A percentile compares a stretch with the other conserved stretches of the same genome.
These are phyloP conservation scores for Aureobasidium sp. DNA, from an alignment of 2,329 filamentous ascomycete species.

Conservation along the genomic window DNA sequence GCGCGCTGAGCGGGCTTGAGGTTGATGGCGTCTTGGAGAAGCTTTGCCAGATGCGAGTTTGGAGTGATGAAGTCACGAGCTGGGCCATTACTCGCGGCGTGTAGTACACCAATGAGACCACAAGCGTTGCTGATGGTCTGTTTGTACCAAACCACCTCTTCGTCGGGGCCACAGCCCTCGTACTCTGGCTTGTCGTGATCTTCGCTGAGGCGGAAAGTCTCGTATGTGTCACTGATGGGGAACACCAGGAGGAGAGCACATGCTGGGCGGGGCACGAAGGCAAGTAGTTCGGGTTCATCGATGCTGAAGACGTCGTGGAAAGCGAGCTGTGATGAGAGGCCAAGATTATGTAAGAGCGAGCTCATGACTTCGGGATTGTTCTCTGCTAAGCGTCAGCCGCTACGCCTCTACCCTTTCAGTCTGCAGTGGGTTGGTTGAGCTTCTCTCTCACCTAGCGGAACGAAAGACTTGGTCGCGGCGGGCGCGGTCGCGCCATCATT, in stretches of 20 bases:
- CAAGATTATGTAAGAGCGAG: conserved; percentile 70
- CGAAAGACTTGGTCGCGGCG: conserved; percentile 12
- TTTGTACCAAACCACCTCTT: conserved; percentile 86
- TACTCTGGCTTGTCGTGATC: conserved; percentile 60
- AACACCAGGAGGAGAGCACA: conserved; percentile 88
- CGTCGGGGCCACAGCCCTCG: conserved; percentile 53
- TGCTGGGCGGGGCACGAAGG: conserved; percentile 80
- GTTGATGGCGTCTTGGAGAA: conserved; percentile 63
- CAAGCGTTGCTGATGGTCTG: conserved; percentile 94
- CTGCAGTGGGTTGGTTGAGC: background rate
- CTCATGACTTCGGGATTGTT: conserved; percentile 88
- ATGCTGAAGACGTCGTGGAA: conserved; percentile 92
- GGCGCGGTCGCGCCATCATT: background rate
- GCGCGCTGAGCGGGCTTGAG: conserved; percentile 60
- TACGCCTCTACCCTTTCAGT: too few species aligned
- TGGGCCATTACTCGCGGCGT: conserved; percentile 70
- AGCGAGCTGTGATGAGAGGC: conserved; percentile 65
- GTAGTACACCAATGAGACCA: conserved; percentile 79
- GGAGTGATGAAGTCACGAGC: conserved; percentile 53
- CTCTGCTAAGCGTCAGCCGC: conserved; percentile 32
- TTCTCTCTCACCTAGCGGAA: conserved; percentile 12
- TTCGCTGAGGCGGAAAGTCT: conserved; percentile 65
- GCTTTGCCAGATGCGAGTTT: conserved; percentile 50
- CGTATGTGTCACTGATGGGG: conserved; percentile 71
- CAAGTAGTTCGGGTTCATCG: conserved; percentile 73